Evolutionary conservation across 2,329 filamentous ascomycete genomes (phyloP).

Genomic region (Pseudogymnoascus sp.): DNA sequence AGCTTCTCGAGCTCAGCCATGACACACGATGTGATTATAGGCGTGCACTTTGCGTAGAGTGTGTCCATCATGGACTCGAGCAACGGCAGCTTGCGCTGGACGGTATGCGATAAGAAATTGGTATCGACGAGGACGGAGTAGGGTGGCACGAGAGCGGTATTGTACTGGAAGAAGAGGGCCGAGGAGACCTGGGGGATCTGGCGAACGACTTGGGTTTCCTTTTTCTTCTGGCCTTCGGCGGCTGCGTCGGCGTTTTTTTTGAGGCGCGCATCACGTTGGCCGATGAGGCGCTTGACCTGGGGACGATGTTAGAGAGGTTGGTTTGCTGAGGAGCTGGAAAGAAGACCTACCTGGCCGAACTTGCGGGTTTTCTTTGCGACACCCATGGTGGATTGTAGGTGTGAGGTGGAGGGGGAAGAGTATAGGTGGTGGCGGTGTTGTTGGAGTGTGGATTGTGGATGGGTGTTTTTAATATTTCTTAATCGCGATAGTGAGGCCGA

Average conservation of each 20-base stretch:
- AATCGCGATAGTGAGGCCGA: slow-evolving; percentile 10
- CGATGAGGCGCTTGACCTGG: slow-evolving; percentile 73
- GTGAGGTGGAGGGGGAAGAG: not conserved
- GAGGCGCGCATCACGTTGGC: slow-evolving; percentile 69
- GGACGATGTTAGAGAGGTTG: not conserved
- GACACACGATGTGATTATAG: slow-evolving; percentile 73
- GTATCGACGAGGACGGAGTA: slow-evolving; percentile 70
- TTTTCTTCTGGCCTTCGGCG: slow-evolving; percentile 52
- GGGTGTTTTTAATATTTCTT: slow-evolving; percentile 4
- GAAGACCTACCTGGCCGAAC: slow-evolving; percentile 58
- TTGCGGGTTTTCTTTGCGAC: slow-evolving; percentile 86
- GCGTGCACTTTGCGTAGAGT: slow-evolving; percentile 79
- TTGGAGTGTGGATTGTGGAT: not conserved
- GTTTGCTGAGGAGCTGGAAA: slow-evolving; percentile 27
- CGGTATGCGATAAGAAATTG: slow-evolving; percentile 81
- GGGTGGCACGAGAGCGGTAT: slow-evolving; percentile 75
- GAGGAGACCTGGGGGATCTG: slow-evolving; percentile 77
- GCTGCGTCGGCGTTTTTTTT: slow-evolving; percentile 71
- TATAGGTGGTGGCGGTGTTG: not conserved
- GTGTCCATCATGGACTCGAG: slow-evolving; percentile 85
- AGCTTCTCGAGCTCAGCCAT: slow-evolving; percentile 81
- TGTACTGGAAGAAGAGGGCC: slow-evolving; percentile 81
- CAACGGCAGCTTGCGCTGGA: slow-evolving; percentile 82
- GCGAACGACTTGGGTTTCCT: slow-evolving; percentile 57
- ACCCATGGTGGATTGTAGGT: slow-evolving; percentile 53